These are phyloP conservation scores for Colletotrichum sp. DNA, from an alignment of 2,329 filamentous ascomycete species.

Conservation along the genomic window DNA sequence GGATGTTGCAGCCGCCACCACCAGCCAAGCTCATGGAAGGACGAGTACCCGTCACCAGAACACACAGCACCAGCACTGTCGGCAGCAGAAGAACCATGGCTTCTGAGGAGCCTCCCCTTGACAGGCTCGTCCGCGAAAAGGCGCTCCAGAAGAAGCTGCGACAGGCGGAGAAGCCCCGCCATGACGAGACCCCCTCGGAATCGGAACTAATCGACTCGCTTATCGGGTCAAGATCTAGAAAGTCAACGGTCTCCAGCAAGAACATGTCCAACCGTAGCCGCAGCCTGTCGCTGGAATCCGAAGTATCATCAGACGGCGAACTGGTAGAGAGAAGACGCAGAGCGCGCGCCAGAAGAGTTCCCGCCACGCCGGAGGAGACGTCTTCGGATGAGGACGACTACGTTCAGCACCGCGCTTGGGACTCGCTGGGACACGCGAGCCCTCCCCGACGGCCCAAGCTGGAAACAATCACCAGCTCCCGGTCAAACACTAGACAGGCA, in stretches of 20 bases:
- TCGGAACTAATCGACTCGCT: constrained; percentile 49
- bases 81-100: constrained; percentile 49
- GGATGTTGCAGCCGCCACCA: constrained; percentile 96
- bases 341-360: neutral
- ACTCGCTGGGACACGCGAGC: constrained; percentile 29
- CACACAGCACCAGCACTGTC: constrained; percentile 60
- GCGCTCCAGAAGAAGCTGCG: constrained; percentile 51
- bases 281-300: constrained; percentile 43
- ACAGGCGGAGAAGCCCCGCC: constrained; percentile 33
- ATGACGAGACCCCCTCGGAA: constrained; percentile 41
- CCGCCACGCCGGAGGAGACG: constrained; percentile 29
- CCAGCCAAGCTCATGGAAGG: constrained; percentile 90
- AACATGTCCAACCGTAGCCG: constrained; percentile 31
- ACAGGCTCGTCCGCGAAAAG: constrained; percentile 49
- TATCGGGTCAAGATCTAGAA: constrained; percentile 28
- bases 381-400: constrained; percentile 33
- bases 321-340: constrained; percentile 16
- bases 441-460: constrained; percentile 48
- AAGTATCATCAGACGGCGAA: constrained; percentile 24
- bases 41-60: constrained; percentile 73
- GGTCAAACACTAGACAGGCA: constrained; percentile 32
- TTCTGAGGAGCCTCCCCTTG: constrained; percentile 45
- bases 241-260: constrained; percentile 26
- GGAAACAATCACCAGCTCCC: constrained; percentile 51
- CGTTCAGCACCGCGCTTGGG: constrained; percentile 21